Conservation (phyloP, 305 asterid species). For the Fraxinus velutina region DNA sequence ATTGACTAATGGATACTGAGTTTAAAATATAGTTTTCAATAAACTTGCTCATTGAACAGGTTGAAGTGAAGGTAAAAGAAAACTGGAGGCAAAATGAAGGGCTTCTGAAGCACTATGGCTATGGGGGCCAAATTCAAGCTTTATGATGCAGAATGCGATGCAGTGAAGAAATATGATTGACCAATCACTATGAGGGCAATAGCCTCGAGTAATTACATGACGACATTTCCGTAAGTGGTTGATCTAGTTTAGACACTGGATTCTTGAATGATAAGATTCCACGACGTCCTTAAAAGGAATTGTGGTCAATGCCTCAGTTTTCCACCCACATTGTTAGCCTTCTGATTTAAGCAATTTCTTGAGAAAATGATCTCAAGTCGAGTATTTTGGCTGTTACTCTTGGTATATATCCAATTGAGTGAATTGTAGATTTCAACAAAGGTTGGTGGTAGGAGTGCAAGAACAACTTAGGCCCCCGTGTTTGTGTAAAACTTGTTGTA, state of each 20-base stretch:
- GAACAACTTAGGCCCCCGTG: neutral
- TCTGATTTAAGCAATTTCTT: neutral
- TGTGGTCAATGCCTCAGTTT: neutral
- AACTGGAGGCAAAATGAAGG: slow-evolving; percentile 98
- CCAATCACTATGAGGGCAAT: neutral
- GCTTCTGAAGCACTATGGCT: slow-evolving; percentile 80
- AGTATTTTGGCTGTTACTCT: neutral
- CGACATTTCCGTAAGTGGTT: neutral
- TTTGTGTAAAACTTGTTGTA: neutral
- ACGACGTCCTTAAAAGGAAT: neutral
- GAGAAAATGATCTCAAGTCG: neutral
- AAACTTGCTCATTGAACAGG: slow-evolving; percentile 35
- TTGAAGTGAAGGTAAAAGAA: slow-evolving; percentile 88
- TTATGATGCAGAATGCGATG: slow-evolving; percentile 34
- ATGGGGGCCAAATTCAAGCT: slow-evolving; percentile 76
- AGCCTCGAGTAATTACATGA: neutral
- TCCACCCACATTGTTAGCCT: neutral
- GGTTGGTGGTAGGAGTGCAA: neutral
- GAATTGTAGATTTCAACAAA: neutral
- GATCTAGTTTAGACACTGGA: neutral
- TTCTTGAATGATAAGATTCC: neutral
- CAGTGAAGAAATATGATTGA: neutral
- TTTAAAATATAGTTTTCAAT: neutral
- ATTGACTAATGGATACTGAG: neutral
- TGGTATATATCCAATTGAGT: neutral